Evolutionary conservation across 768 basidiomycete genomes (phyloP).

Genomic region (Macrolepiota fuliginosa): DNA sequence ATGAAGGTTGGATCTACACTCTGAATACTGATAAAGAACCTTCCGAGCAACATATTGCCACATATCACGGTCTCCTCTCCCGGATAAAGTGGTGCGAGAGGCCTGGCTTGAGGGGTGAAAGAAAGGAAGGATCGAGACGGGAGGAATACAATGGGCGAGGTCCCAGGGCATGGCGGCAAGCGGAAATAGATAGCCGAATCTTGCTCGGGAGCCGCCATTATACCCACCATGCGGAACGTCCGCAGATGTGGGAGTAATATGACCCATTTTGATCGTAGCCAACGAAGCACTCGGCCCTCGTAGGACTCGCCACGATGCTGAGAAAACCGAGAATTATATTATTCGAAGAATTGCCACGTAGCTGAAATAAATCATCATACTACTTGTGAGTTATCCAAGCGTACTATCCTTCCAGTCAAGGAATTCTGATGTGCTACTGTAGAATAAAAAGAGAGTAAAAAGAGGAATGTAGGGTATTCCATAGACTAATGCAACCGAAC

Average conservation of each 20-base stretch:
- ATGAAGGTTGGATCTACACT: neutral
- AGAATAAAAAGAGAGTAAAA: neutral
- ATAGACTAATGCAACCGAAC: neutral
- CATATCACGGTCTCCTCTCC: neutral
- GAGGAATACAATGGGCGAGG: too few relatives aligned
- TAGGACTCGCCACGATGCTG: too few relatives aligned
- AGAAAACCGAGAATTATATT: neutral
- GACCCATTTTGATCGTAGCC: too few relatives aligned
- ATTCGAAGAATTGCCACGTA: neutral
- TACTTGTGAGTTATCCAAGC: neutral
- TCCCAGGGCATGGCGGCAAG: too few relatives aligned
- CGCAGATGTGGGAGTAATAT: too few relatives aligned
- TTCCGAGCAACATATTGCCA: neutral
- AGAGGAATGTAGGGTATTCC: neutral
- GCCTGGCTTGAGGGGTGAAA: neutral
- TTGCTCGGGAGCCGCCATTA: too few relatives aligned
- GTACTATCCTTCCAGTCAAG: neutral
- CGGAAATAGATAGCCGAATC: too few relatives aligned
- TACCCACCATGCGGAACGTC: too few relatives aligned
- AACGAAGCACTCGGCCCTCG: too few relatives aligned
- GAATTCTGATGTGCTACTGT: neutral
- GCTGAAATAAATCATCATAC: too few relatives aligned
- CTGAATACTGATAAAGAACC: neutral
- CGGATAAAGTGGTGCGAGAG: neutral
- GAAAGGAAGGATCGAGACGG: neutral